A percentile compares a stretch with the other conserved stretches of the same genome.
Conservation (phyloP, 768 basidiomycete genomes). For the Pholiota conissans region DNA sequence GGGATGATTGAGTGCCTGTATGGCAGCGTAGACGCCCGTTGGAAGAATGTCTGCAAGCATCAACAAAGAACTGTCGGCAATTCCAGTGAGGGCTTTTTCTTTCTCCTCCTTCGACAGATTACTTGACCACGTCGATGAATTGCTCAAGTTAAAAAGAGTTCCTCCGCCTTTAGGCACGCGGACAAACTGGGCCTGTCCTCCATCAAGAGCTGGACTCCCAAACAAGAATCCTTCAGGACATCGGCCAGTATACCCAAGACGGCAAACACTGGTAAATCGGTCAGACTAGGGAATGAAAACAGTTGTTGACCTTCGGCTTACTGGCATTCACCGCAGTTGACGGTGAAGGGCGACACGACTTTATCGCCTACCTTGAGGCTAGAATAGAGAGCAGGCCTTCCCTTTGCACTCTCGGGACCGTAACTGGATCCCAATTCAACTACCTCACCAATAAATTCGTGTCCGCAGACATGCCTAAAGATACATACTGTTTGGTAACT, state of each 20-base stretch:
- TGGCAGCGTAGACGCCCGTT: slow-evolving; percentile 75
- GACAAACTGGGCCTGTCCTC: slow-evolving; percentile 79
- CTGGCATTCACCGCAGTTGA: slow-evolving; percentile 87
- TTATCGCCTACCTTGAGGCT: slow-evolving; percentile 70
- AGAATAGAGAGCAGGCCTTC: slow-evolving; percentile 63
- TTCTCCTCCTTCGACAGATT: slow-evolving; percentile 34
- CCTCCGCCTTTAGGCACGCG: slow-evolving; percentile 81
- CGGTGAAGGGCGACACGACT: slow-evolving; percentile 79
- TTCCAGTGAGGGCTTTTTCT: slow-evolving; percentile 34
- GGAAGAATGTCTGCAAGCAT: slow-evolving; percentile 79
- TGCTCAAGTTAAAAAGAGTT: slow-evolving; percentile 65
- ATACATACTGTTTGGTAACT: neutral
- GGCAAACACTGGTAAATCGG: slow-evolving; percentile 53
- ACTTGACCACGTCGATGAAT: slow-evolving; percentile 47
- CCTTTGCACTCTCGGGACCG: slow-evolving; percentile 32
- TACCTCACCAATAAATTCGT: slow-evolving; percentile 78
- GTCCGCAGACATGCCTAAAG: slow-evolving; percentile 63
- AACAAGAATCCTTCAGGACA: slow-evolving; percentile 64
- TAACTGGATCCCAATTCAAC: slow-evolving; percentile 66
- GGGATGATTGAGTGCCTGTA: slow-evolving; percentile 72
- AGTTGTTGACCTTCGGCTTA: too few species aligned
- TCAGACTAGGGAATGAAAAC: too few species aligned
- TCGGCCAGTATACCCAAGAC: slow-evolving; percentile 70
- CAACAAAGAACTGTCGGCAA: slow-evolving; percentile 67
- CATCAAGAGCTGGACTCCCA: slow-evolving; percentile 64